Evolutionary conservation across 192 early-diverging fungal species (phyloP).

Genomic region (Rhizophagus prolifer): DNA sequence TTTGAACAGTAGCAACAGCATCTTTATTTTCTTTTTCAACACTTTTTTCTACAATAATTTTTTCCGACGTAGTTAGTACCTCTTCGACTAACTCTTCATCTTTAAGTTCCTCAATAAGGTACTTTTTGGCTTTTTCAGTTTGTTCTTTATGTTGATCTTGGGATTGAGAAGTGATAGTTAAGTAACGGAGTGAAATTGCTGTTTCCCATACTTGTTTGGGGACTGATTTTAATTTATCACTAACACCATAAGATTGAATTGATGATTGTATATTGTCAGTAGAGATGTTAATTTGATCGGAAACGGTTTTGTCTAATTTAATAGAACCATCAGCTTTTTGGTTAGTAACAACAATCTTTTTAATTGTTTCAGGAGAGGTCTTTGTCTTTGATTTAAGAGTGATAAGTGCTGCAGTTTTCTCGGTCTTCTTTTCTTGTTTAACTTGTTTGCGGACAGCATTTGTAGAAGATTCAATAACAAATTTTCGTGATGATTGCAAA

Average conservation of each 20-base stretch:
- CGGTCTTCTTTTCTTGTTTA: neutral
- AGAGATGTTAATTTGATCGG: neutral
- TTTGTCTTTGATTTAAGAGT: neutral
- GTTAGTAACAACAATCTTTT: neutral
- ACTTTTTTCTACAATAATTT: neutral
- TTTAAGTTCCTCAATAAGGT: neutral
- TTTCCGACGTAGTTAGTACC: neutral
- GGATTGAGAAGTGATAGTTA: neutral
- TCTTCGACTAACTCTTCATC: neutral
- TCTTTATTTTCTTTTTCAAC: neutral
- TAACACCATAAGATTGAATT: neutral
- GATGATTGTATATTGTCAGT: neutral
- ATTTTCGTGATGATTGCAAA: neutral
- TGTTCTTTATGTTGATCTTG: neutral
- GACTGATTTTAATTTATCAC: neutral
- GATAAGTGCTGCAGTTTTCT: neutral
- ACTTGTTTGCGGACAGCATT: neutral
- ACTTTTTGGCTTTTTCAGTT: neutral
- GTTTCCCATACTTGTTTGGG: neutral
- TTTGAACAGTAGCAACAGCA: neutral
- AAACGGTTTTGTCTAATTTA: neutral
- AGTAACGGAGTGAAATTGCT: neutral
- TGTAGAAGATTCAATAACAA: neutral
- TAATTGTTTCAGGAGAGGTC: neutral
- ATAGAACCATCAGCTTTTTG: neutral